Base-by-base conservation (phyloP, 495 filamentous ascomycete genomes). In the Penicillium pulvis region DNA sequence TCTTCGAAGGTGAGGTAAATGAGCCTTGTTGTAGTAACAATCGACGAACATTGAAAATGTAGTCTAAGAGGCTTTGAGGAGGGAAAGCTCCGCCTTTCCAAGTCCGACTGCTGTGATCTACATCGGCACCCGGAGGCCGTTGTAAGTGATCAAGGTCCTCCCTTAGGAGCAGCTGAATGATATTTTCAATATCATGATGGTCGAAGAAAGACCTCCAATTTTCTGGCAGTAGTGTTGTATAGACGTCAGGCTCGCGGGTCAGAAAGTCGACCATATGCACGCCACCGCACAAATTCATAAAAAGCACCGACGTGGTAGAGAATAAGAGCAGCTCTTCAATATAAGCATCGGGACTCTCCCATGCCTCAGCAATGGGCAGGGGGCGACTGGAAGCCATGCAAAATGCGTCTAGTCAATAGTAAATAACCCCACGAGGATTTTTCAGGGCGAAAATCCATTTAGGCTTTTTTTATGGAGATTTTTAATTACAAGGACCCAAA, bases 181-280 rank as follows among this genome's bases (percentile, higher is more conserved):
- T 79, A 51, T 83, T 81, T 75, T 91, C 85, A 16, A 91, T 79
- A 36, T 90, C 82, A 62, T 83, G 82, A 41, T 79, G 63, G 33
- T 88, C 71, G 56, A 98, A 88, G 76, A 89, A 98, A 1, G 75
- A 56, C 55, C 88, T 83, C 94, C 94, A 98, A 64, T 90, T 83
- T 66, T 83, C 65, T 1, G 92, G 91, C 14, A 98, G 73, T 2
- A 91, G 78, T 4, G 79, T 74, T 48, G 84, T 81, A 70, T 96
- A 97, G 0, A 97, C 77, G 68, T 87, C 83, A 17, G 90, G 89
- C 17, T 91, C 85, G 47, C 84, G 83, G n/a, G 92, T 97, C 74
- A 97, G 89, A 74, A 98, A 98, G 66, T 98, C 94, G 50, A 97
- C 80, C 55, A 98, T 91, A 71, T 98, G 94, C 4, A 98, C 88